phyloP scores from a whole-genome alignment of 805 yeast species.

The Pichia pseudocactophila region DNA sequence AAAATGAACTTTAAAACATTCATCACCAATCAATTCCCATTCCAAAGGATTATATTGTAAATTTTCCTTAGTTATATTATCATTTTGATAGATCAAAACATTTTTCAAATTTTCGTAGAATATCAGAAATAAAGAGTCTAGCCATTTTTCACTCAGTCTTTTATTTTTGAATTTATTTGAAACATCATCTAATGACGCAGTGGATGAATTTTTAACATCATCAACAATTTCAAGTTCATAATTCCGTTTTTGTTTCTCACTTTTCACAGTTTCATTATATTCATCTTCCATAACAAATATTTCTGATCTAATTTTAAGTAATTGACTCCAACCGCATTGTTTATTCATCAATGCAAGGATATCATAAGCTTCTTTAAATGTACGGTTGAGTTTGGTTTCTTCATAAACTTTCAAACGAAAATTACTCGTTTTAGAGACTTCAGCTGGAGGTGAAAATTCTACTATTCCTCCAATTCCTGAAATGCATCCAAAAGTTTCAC shows the following conservation, averaged over 20 bases:
- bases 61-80: conserved; percentile 17
- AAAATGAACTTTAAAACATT: conserved; percentile 39
- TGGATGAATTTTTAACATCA: conserved; percentile 12
- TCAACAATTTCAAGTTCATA: not conserved
- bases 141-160: conserved; percentile 65
- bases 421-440: conserved; percentile 38
- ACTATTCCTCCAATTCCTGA: conserved; percentile 28
- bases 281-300: conserved; percentile 81
- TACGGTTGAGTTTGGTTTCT: conserved; percentile 41
- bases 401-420: conserved; percentile 40
- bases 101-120: conserved; percentile 66
- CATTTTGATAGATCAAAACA: conserved; percentile 52
- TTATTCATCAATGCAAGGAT: conserved; percentile 60
- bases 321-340: conserved; percentile 73
- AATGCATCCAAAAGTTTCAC: conserved; percentile 25
- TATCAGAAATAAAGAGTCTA: conserved; percentile 57
- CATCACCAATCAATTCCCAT: conserved; percentile 65
- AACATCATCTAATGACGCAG: conserved; percentile 18
- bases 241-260: conserved; percentile 12
- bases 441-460: conserved; percentile 25
- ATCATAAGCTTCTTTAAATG: conserved; percentile 55
- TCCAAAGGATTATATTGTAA: conserved; percentile 52
- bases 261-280: conserved; percentile 28
- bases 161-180: conserved; percentile 29
- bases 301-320: conserved; percentile 54